Evolutionary conservation across 2,329 filamentous ascomycete genomes (phyloP).

Genomic region (Monosporascus ibericus): DNA sequence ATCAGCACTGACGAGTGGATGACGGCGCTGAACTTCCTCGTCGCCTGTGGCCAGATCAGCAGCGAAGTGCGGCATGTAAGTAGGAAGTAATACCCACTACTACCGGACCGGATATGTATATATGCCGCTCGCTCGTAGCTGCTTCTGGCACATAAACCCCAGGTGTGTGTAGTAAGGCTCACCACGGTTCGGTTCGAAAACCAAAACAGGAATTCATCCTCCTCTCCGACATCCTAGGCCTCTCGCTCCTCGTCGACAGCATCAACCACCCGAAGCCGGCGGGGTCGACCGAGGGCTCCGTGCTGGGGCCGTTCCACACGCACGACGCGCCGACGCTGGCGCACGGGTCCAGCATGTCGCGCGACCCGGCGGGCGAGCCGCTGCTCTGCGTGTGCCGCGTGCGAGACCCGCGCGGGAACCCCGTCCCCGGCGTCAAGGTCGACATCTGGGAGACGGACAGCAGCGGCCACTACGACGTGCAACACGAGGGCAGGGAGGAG

Average conservation of each 20-base stretch:
- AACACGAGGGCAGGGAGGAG: slow-evolving; percentile 55
- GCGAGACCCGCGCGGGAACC: slow-evolving; percentile 56
- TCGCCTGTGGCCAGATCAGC: slow-evolving; percentile 66
- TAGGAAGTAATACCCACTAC: slow-evolving; percentile 2
- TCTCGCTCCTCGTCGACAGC: slow-evolving; percentile 73
- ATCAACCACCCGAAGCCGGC: slow-evolving; percentile 79
- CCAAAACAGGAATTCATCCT: slow-evolving; percentile 66
- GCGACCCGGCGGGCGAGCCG: slow-evolving; percentile 62
- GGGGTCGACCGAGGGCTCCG: slow-evolving; percentile 66
- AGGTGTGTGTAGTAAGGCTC: too few species aligned
- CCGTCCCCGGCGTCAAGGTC: slow-evolving; percentile 61
- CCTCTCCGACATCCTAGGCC: slow-evolving; percentile 71
- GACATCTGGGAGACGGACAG: slow-evolving; percentile 85
- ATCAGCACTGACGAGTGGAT: slow-evolving; percentile 76
- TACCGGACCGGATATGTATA: too few species aligned
- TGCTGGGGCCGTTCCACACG: slow-evolving; percentile 78
- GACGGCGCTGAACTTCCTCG: slow-evolving; percentile 65
- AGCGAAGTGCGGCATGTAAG: slow-evolving; percentile 65
- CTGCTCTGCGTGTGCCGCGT: slow-evolving; percentile 70
- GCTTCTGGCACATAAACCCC: too few species aligned
- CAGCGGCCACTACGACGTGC: slow-evolving; percentile 76
- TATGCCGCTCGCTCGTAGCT: too few species aligned
- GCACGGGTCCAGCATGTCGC: slow-evolving; percentile 57
- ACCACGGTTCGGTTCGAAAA: not conserved
- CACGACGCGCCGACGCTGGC: slow-evolving; percentile 59